A percentile compares a stretch with the other conserved stretches of the same genome.
phyloP scores from a whole-genome alignment of 2,329 filamentous ascomycete genomes.

The Verticillium zaregamsianum region DNA sequence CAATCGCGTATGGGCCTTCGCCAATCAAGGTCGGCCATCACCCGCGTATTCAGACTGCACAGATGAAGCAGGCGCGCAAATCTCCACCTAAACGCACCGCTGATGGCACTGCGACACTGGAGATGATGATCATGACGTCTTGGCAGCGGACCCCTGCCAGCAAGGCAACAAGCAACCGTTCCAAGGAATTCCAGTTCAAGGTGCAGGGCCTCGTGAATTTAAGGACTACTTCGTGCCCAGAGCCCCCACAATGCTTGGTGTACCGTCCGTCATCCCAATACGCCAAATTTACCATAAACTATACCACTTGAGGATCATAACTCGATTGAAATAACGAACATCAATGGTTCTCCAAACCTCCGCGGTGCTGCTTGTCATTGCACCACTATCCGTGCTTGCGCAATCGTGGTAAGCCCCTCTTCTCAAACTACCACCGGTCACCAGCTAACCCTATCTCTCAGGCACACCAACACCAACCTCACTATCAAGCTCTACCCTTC shows the following conservation, averaged over 20 bases:
- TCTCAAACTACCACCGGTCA: not conserved
- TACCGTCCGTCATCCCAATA: not conserved
- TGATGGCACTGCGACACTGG: too few relatives aligned
- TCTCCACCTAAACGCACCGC: too few relatives aligned
- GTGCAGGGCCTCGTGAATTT: not conserved
- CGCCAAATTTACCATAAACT: too few relatives aligned
- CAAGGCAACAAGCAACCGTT: too few relatives aligned
- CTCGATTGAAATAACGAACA: not conserved
- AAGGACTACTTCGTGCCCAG: not conserved
- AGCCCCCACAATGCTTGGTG: not conserved
- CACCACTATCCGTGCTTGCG: not conserved
- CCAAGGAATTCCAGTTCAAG: not conserved
- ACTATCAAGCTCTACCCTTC: slow-evolving; percentile 1
- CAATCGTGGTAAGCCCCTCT: not conserved
- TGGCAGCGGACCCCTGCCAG: too few relatives aligned
- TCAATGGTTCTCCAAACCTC: not conserved
- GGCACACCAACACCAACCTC: not conserved
- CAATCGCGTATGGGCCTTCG: too few relatives aligned
- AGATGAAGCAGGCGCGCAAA: too few relatives aligned
- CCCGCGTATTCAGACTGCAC: too few relatives aligned
- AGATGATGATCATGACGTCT: too few relatives aligned
- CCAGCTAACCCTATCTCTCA: not conserved
- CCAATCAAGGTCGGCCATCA: too few relatives aligned
- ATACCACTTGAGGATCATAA: not conserved
- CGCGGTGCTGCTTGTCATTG: not conserved